phyloP scores from a whole-genome alignment of 2,329 filamentous ascomycete genomes.

The Ophiostoma tasmaniense region DNA sequence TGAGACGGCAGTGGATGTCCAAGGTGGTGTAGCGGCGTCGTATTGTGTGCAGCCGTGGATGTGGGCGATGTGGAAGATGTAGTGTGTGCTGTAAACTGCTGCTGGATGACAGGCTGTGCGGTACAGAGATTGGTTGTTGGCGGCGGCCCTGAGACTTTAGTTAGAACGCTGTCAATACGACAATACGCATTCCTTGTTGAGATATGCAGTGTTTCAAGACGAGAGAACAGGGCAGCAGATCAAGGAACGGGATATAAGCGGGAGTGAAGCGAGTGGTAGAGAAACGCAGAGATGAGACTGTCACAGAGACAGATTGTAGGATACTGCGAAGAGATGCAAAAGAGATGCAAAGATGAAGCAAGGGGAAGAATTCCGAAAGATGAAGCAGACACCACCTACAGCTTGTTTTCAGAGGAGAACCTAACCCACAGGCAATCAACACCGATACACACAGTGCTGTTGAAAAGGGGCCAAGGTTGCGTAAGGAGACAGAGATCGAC shows the following conservation, averaged over 20 bases:
- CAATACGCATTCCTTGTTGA: slow-evolving; percentile 12
- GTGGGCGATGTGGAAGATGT: neutral
- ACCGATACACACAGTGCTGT: neutral
- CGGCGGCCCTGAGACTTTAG: too few relatives aligned
- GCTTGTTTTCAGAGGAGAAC: neutral
- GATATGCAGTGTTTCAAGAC: slow-evolving; percentile 14
- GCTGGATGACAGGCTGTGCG: slow-evolving; percentile 4
- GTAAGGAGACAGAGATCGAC: neutral
- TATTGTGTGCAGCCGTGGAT: slow-evolving; percentile 6
- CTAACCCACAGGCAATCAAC: neutral
- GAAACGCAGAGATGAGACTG: neutral
- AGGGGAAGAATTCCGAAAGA: neutral
- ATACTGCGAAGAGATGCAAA: too few relatives aligned
- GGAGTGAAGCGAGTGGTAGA: too few relatives aligned
- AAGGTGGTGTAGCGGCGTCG: neutral
- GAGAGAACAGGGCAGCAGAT: slow-evolving; percentile 4
- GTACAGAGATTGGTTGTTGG: neutral
- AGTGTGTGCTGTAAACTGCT: neutral
- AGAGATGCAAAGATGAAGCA: neutral
- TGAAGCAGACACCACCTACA: neutral
- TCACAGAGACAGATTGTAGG: too few relatives aligned
- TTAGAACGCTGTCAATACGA: slow-evolving; percentile 14
- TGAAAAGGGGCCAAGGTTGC: neutral
- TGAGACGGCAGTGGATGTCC: slow-evolving; percentile 4
- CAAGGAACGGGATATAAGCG: neutral